Evolutionary conservation across 129 eudicot species (phyloP).

Genomic region (Deinandra increscens): DNA sequence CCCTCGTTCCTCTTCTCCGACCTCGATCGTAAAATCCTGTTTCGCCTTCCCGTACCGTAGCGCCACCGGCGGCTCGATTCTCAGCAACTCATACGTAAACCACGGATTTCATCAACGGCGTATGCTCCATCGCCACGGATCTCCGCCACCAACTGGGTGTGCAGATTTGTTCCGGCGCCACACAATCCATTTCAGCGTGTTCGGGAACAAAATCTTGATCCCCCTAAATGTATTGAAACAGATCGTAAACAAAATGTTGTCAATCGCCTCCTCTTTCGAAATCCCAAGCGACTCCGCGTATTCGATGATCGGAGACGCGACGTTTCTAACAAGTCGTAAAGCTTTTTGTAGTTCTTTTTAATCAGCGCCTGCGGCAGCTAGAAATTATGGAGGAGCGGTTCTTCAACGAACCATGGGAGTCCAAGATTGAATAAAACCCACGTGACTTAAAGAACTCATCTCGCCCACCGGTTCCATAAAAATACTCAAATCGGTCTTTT

Average conservation of each 20-base stretch:
- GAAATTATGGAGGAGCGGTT: constrained; percentile 48
- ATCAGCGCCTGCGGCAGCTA: constrained; percentile 52
- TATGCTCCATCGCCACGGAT: constrained; percentile 82
- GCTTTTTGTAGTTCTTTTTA: constrained; percentile 52
- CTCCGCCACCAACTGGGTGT: constrained; percentile 57
- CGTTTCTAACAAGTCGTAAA: constrained; percentile 62
- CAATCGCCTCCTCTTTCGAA: constrained; percentile 64
- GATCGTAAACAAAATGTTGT: constrained; percentile 66
- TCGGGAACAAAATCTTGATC: constrained; percentile 72
- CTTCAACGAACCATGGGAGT: constrained; percentile 59
- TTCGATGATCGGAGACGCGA: constrained; percentile 38
- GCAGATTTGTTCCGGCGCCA: constrained; percentile 64
- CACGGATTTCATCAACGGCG: constrained; percentile 81
- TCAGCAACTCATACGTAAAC: constrained; percentile 76
- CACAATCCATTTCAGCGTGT: constrained; percentile 76
- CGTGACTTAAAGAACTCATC: constrained; percentile 64
- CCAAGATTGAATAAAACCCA: constrained; percentile 85
- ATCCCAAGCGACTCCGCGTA: constrained; percentile 53
- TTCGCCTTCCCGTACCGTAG: constrained; percentile 74
- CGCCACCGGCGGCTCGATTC: constrained; percentile 84
- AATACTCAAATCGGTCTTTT: constrained; percentile 58
- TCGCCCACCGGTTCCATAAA: constrained; percentile 57
- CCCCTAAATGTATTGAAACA: constrained; percentile 93
- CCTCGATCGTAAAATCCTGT: constrained; percentile 54
- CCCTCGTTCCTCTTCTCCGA: constrained; percentile 90